Evolutionary conservation across 1,139 yeast species (phyloP), one percentile per base, ranked within the genome.

Genomic region (Debaryomyces fabryi): DNA sequence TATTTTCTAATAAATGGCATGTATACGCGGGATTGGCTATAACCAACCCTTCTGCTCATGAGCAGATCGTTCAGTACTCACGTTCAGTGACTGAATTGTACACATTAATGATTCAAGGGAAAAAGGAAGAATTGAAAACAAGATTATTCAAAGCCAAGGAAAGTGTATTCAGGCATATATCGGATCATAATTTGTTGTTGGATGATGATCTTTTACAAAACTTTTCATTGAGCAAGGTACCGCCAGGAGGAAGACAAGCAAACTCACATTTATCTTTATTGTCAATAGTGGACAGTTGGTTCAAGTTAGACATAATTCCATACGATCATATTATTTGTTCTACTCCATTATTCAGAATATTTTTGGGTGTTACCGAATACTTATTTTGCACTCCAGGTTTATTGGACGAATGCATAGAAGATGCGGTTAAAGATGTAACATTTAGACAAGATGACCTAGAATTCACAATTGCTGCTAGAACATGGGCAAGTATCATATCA

Each of bases 1-100:
- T 93, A 41, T 93, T 78, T 66, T 85, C 96, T 27, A 93, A 92
- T 69, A 91, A 92, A 67, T 93, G 97, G 96, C 99, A 93, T 63
- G 99, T 93, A 21, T 93, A 93, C 63, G 99, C 99, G 4, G 99
- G 99, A 0, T 75, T 93, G 58, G 97, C 98, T 9, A 92, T 93
- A 52, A 88, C 97, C 3, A 93, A 93, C 63, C 97, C 97, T 0
- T 82, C 93, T 25, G 98, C 99, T 0, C 97, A 92, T 62, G 82
- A 79, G 36, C 99, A 93, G 67, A 87, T 95, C 18, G 75, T 89
- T 52, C 98, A 92, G 64, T 93, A 92, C 63, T 88, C 98, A 2
- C 79, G 82, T 44, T 88, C 96, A 1, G 86, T 88, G 1, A 86
- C 96, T 0, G 96, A 88, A 47, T 72, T 93, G 42, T 92, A 87